A percentile compares a stretch with the other conserved stretches of the same genome.
Evolutionary conservation across 306 rosid species (phyloP).

Genomic region (Vigna trinervia): DNA sequence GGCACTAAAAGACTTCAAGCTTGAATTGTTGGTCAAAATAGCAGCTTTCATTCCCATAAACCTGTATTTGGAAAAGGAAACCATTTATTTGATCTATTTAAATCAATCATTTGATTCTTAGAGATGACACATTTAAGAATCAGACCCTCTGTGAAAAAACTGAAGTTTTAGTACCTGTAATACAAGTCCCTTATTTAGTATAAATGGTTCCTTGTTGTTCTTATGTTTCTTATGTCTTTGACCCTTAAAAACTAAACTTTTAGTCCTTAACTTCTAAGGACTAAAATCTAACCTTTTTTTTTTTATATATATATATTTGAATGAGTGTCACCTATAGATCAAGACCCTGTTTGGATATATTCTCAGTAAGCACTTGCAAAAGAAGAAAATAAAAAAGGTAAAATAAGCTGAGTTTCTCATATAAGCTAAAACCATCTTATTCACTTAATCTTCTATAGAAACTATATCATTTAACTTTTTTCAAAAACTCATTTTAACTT

Average conservation of each 20-base stretch:
- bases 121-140: neutral
- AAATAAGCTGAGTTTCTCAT: neutral
- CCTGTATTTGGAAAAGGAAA: slow-evolving; percentile 55
- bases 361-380: neutral
- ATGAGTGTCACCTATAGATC: neutral
- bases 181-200: neutral
- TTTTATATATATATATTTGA: neutral
- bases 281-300: neutral
- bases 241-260: neutral
- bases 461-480: neutral
- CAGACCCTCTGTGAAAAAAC: neutral
- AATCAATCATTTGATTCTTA: neutral
- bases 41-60: slow-evolving; percentile 98
- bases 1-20: slow-evolving; percentile 68
- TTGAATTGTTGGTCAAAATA: slow-evolving; percentile 63
- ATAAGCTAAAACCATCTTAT: neutral
- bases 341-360: neutral
- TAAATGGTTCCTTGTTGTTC: neutral
- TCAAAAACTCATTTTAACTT: neutral
- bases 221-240: neutral
- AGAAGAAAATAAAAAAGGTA: neutral
- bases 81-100: slow-evolving; percentile 25
- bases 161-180: neutral
- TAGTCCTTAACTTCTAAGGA: neutral
- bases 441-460: neutral